Conservation (phyloP, 73 alveolate species). For the Loxodes magnus region DNA sequence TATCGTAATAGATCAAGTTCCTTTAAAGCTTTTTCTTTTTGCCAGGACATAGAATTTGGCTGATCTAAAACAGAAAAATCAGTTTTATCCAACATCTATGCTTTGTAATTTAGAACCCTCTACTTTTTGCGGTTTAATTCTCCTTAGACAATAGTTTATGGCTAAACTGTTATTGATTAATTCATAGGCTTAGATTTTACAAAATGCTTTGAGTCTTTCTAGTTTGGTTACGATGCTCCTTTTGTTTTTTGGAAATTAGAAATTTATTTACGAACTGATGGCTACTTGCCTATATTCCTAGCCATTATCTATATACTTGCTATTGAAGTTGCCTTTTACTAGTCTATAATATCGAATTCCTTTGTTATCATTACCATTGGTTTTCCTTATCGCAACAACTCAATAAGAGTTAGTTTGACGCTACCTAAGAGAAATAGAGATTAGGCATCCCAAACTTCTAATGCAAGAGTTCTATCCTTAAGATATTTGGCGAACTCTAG, state of each 20-base stretch:
- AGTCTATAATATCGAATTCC: conserved; percentile 1
- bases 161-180: background rate
- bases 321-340: background rate
- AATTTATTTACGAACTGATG: conserved; percentile 1
- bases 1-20: conserved; percentile 4
- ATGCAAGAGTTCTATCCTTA: conserved; percentile 15
- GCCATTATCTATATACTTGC: conserved; percentile 3
- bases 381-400: conserved; percentile 26
- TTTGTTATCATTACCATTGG: conserved; percentile 1
- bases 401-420: conserved; percentile 27
- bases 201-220: conserved; percentile 2
- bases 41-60: conserved; percentile 1
- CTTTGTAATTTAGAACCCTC: conserved; percentile 8
- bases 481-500: conserved; percentile 24
- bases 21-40: conserved; percentile 4
- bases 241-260: conserved; percentile 1
- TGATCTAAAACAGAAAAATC: too few relatives aligned
- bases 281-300: background rate
- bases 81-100: too few relatives aligned
- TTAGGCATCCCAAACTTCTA: conserved; percentile 45
- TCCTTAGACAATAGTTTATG: conserved; percentile 4
- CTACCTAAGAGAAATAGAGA: conserved; percentile 36
- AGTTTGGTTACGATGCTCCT: background rate
- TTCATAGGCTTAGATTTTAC: background rate
- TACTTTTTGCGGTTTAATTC: conserved; percentile 1